Conservation (phyloP, 148 eudicot species). For the Persicaria tinctoria region DNA sequence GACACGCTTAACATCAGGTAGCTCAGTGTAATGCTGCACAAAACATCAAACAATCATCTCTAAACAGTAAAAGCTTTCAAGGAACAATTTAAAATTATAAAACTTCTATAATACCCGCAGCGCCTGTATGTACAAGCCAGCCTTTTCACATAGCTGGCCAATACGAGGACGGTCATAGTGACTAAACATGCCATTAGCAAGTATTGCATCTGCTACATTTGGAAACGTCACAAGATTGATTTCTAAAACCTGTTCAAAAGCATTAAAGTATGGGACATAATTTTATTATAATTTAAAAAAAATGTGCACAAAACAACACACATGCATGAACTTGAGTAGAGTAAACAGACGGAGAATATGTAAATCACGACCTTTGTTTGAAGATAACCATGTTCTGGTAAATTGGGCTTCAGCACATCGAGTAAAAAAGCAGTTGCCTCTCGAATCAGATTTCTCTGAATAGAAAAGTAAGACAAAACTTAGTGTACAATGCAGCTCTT, state of each 20-base stretch:
- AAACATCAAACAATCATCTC: conserved; percentile 10
- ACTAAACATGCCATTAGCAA: conserved; percentile 97
- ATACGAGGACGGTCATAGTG: conserved; percentile 95
- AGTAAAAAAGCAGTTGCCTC: conserved; percentile 91
- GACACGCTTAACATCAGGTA: conserved; percentile 92
- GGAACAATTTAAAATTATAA: too few species aligned
- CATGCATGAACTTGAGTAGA: neutral
- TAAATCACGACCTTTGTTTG: conserved; percentile 60
- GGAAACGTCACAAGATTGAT: conserved; percentile 89
- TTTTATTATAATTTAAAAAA: neutral
- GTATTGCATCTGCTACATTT: conserved; percentile 89
- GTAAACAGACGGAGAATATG: neutral
- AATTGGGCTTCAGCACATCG: conserved; percentile 84
- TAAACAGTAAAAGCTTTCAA: neutral
- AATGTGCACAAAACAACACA: neutral
- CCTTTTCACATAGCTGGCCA: conserved; percentile 97
- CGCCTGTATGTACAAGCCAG: conserved; percentile 86
- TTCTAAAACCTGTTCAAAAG: conserved; percentile 57
- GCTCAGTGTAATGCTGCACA: conserved; percentile 79
- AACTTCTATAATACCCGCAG: conserved; percentile 45
- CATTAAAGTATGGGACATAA: neutral
- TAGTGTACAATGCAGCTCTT: neutral
- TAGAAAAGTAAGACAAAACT: neutral
- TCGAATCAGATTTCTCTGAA: conserved; percentile 84
- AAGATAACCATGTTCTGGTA: conserved; percentile 76